phyloP scores from a whole-genome alignment of 257 asterid genomes.

The Scutellaria galericulata region DNA sequence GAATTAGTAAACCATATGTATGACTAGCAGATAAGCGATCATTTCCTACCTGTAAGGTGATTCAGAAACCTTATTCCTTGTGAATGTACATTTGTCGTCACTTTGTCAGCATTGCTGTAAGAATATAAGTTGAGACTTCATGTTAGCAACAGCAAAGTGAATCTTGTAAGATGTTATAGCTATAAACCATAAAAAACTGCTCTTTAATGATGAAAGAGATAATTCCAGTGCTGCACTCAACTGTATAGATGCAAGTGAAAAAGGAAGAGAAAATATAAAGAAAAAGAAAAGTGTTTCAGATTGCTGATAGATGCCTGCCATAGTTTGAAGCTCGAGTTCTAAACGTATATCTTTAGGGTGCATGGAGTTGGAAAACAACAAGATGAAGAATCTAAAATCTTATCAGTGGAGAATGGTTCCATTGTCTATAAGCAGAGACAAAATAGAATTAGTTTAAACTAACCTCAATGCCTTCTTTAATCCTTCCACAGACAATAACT shows the following conservation, averaged over 20 bases:
- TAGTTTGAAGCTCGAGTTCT: not conserved
- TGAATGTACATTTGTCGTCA: constrained; percentile 78
- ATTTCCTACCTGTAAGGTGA: constrained; percentile 66
- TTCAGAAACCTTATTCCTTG: constrained; percentile 89
- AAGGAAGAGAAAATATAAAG: not conserved
- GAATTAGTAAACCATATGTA: not conserved
- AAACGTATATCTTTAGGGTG: not conserved
- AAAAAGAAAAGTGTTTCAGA: not conserved
- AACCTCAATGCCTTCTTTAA: constrained; percentile 86
- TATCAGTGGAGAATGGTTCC: not conserved
- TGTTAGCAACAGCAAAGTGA: constrained; percentile 22
- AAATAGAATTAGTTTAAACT: constrained; percentile 26
- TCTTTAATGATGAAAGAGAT: not conserved
- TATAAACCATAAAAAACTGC: not conserved
- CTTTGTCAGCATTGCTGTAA: constrained; percentile 79
- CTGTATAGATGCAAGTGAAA: not conserved
- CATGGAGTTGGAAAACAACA: not conserved
- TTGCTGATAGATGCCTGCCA: not conserved
- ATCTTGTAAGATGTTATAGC: constrained; percentile 1
- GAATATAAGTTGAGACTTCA: constrained; percentile 20
- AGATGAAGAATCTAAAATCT: constrained; percentile 8
- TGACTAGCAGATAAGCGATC: constrained; percentile 10
- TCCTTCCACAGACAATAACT: constrained; percentile 81
- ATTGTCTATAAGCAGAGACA: not conserved
- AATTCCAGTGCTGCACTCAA: not conserved